A percentile compares a stretch with the other conserved stretches of the same genome.
phyloP scores from a whole-genome alignment of 768 basidiomycete species.

The Cytidiella melzeri region DNA sequence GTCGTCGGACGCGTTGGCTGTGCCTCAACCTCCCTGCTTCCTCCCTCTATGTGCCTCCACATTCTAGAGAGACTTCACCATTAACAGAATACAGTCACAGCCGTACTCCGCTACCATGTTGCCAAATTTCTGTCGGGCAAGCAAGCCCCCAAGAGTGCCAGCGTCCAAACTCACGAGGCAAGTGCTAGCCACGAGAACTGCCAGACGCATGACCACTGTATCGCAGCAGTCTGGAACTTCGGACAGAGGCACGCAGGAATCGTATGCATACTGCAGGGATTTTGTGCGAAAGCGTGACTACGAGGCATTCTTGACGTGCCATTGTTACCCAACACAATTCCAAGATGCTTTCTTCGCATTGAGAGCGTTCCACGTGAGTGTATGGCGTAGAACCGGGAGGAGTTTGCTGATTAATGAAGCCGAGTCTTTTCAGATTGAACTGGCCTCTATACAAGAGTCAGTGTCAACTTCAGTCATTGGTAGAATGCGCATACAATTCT shows the following conservation, averaged over 20 bases:
- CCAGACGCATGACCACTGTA: background rate
- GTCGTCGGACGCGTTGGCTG: background rate
- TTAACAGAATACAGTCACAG: too few species aligned
- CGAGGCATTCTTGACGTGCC: conserved; percentile 66
- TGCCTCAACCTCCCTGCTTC: background rate
- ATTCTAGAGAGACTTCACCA: too few species aligned
- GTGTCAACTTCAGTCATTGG: conserved; percentile 71
- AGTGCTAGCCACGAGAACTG: background rate
- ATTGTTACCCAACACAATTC: conserved; percentile 62
- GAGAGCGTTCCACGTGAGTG: conserved; percentile 77
- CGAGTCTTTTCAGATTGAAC: conserved; percentile 49
- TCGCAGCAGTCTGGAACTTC: background rate
- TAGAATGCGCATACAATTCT: conserved; percentile 84
- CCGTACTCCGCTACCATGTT: too few species aligned
- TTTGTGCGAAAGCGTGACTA: conserved; percentile 78
- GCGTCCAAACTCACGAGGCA: too few species aligned
- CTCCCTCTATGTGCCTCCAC: too few species aligned
- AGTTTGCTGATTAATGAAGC: too few species aligned
- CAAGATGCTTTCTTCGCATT: conserved; percentile 71
- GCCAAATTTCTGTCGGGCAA: too few species aligned
- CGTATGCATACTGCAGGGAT: conserved; percentile 59
- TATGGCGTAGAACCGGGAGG: too few species aligned
- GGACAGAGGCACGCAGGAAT: conserved; percentile 15
- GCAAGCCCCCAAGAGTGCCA: too few species aligned
- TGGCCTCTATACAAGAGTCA: conserved; percentile 70